Base-by-base conservation (phyloP, 1,284 basidiomycete genomes). In the Malassezia cuniculi region DNA sequence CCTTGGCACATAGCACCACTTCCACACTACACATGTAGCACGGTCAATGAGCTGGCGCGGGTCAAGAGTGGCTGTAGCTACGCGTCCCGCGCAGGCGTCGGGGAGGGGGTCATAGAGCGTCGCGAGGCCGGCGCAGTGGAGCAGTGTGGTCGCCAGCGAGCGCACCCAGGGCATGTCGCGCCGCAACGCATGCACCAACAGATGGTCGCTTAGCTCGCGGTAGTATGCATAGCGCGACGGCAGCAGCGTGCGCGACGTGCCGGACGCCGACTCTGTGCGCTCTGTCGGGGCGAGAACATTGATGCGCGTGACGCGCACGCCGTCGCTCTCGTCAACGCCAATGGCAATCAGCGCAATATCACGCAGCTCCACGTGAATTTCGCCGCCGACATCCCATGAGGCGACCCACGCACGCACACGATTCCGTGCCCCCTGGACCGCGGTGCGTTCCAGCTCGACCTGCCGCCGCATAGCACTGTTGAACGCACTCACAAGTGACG, bases 1-100 rank as follows among this genome's bases (percentile, higher is more conserved):
- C n/a, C n/a, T n/a, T n/a, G n/a, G 19, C 8, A 29, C 27, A 5
- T 25, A 26, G 22, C 40, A 47, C 44, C 44, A 42, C 16, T 47
- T 41, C 41, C 44, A 47, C 11, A 20, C 31, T 5, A 42, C 12
- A 12, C 20, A 19, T 5, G 20, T 12, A 2, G 29, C 12, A 3
- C 17, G 27, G 16, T 39, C 38, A 0, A 31, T 16, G 1, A 20
- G 19, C 12, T 7, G 12, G 12, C 37, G 20, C 6, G 11, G 12
- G 4, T 30, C 14, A 3, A 45, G 33, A 19, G 27, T 31, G 2
- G 15, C 32, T 12, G 25, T 22, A 6, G 15, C 20, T 5, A 34
- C 27, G 16, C 42, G 42, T 12, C 28, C 29, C 12, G 4, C 5
- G 31, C 37, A 5, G 2, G 19, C 2, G 28, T 27, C 15, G 9